Evolutionary conservation across 495 filamentous ascomycete genomes (phyloP).

Genomic region (Eremomyces bilateralis): DNA sequence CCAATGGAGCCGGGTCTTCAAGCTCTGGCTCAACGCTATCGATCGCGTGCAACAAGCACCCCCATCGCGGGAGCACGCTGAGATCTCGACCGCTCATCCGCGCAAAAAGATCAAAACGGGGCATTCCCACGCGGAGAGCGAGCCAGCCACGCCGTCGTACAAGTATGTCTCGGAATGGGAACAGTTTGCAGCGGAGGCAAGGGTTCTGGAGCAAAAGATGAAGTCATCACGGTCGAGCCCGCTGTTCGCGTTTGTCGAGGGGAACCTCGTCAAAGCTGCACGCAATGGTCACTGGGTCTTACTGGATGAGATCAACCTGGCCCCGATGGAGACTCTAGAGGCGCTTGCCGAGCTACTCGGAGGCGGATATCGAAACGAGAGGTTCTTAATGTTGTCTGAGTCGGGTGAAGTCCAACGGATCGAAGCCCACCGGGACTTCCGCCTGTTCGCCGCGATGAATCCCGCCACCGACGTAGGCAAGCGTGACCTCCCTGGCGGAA

Average conservation of each 20-base stretch:
- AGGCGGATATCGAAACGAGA: slow-evolving; percentile 36
- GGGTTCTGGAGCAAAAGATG: slow-evolving; percentile 61
- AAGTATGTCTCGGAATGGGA: slow-evolving; percentile 36
- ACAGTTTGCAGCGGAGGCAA: slow-evolving; percentile 50
- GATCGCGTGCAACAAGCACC: slow-evolving; percentile 35
- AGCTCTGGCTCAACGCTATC: slow-evolving; percentile 72
- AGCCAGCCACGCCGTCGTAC: neutral
- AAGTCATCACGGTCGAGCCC: slow-evolving; percentile 60
- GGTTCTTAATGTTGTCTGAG: slow-evolving; percentile 76
- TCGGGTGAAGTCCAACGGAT: slow-evolving; percentile 78
- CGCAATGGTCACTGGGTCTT: slow-evolving; percentile 94
- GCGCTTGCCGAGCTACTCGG: slow-evolving; percentile 73
- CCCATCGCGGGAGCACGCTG: slow-evolving; percentile 13
- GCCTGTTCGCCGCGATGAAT: slow-evolving; percentile 97
- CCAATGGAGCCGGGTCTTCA: slow-evolving; percentile 66
- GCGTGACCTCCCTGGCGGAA: slow-evolving; percentile 66
- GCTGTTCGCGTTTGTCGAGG: slow-evolving; percentile 88
- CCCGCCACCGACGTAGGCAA: slow-evolving; percentile 95
- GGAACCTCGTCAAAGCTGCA: slow-evolving; percentile 77
- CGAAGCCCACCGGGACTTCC: slow-evolving; percentile 75
- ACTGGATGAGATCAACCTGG: slow-evolving; percentile 94
- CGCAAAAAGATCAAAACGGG: slow-evolving; percentile 65
- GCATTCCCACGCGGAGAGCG: too few species aligned
- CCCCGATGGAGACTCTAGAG: slow-evolving; percentile 82
- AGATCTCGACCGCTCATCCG: slow-evolving; percentile 33